phyloP scores from a whole-genome alignment of 495 filamentous ascomycete genomes.

The Neurospora pannonica region DNA sequence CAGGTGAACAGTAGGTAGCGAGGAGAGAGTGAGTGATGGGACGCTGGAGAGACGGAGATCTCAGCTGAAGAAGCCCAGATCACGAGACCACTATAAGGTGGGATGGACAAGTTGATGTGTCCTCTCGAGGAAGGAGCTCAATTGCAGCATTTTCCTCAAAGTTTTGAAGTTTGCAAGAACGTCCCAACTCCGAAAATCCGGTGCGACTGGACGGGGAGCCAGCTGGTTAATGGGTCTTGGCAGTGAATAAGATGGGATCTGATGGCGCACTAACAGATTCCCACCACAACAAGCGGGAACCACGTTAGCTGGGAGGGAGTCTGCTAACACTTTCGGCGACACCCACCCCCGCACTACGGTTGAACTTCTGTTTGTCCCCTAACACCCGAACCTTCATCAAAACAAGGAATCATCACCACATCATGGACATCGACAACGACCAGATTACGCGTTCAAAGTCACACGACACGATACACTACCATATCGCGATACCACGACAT shows the following conservation, averaged over 20 bases:
- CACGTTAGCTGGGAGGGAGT: background rate
- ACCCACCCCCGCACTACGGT: background rate
- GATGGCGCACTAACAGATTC: background rate
- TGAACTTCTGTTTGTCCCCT: background rate
- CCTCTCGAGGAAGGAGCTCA: background rate
- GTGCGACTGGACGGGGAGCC: background rate
- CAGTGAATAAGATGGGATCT: background rate
- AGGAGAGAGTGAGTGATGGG: background rate
- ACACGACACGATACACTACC: background rate
- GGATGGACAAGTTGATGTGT: background rate
- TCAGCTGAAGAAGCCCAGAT: background rate
- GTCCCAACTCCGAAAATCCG: background rate
- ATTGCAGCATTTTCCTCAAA: background rate
- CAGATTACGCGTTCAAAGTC: background rate
- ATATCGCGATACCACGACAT: background rate
- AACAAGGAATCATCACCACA: background rate
- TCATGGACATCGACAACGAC: background rate
- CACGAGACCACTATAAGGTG: no score
- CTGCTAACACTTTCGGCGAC: background rate
- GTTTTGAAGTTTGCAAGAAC: background rate
- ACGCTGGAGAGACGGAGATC: background rate
- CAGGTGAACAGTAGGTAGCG: background rate
- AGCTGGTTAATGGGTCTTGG: background rate
- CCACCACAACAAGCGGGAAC: rapidly evolving
- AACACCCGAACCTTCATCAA: background rate